phyloP scores from a whole-genome alignment of 2,329 filamentous ascomycete genomes.

The Pseudogymnoascus pannorum region DNA sequence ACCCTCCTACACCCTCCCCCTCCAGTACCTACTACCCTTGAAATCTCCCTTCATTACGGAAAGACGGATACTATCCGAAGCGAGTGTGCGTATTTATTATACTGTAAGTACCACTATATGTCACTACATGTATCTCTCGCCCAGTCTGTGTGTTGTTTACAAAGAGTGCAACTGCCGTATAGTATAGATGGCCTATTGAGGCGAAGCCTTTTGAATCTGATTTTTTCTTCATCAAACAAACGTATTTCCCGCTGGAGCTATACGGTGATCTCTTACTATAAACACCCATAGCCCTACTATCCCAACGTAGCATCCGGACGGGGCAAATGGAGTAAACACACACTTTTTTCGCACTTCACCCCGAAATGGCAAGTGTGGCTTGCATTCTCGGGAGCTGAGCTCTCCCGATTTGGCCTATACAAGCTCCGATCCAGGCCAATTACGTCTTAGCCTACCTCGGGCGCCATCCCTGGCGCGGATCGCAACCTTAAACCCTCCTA shows the following conservation, averaged over 20 bases:
- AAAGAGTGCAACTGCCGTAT: neutral
- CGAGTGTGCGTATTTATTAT: neutral
- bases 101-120: neutral
- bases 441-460: neutral
- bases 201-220: neutral
- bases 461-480: conserved; percentile 12
- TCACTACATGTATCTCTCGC: neutral
- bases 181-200: neutral
- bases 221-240: neutral
- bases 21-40: neutral
- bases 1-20: too few species aligned
- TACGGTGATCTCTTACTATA: neutral
- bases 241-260: neutral
- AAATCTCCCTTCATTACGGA: neutral
- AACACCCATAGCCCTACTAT: too few species aligned
- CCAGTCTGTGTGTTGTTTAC: neutral
- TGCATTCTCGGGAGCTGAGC: neutral
- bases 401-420: neutral
- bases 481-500: conserved; percentile 10
- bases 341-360: neutral
- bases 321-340: neutral
- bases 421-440: neutral
- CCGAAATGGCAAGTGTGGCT: neutral
- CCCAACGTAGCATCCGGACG: too few species aligned
- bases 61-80: neutral